phyloP scores from a whole-genome alignment of 1,139 yeast genomes.

The Diutina catenulata region DNA sequence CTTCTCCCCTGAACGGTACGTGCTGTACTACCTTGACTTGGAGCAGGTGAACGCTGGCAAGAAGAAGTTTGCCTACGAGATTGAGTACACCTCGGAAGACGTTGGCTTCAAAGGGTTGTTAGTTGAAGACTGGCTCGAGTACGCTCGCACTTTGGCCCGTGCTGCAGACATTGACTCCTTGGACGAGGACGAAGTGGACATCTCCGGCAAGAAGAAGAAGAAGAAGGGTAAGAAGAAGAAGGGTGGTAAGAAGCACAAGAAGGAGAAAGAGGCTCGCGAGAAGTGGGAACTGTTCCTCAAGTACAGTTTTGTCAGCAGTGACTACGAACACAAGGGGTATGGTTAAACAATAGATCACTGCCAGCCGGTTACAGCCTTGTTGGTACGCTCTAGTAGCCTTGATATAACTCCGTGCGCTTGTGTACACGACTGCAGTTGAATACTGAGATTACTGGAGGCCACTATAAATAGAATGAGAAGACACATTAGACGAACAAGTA shows the following conservation, averaged over 20 bases:
- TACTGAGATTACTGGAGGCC: too few species aligned
- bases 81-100: conserved; percentile 63
- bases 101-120: conserved; percentile 41
- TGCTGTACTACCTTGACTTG: conserved; percentile 62
- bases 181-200: conserved; percentile 6
- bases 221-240: conserved; percentile 7
- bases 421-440: too few species aligned
- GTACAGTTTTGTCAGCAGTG: conserved; percentile 52
- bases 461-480: neutral
- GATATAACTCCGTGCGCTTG: too few species aligned
- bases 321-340: conserved; percentile 41
- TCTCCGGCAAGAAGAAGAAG: conserved; percentile 7
- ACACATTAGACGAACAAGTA: neutral
- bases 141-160: conserved; percentile 42
- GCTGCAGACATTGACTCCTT: conserved; percentile 15
- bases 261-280: conserved; percentile 12
- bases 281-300: conserved; percentile 35
- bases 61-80: conserved; percentile 41
- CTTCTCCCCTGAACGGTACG: conserved; percentile 61
- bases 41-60: conserved; percentile 34
- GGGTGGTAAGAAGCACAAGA: conserved; percentile 9
- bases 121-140: conserved; percentile 47
- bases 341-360: conserved; percentile 10
- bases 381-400: too few species aligned
- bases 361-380: too few species aligned